Conservation (phyloP, 331 rosid genomes). For the Quercus lobata region DNA sequence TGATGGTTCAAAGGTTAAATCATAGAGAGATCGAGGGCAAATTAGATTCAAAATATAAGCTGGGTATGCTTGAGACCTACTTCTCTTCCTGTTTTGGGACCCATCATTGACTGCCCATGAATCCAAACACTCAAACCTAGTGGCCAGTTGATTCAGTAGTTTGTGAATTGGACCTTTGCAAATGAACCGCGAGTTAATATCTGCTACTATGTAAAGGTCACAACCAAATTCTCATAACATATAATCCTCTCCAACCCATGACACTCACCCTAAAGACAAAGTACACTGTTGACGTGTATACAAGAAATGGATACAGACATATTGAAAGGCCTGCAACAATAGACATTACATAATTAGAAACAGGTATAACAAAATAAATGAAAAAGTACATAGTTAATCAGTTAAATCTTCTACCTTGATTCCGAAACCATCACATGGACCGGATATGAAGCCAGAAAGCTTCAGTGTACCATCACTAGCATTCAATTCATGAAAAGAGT, state of each 20-base stretch:
- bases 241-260: conserved; percentile 24
- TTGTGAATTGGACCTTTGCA: conserved; percentile 92
- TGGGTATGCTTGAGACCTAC: conserved; percentile 52
- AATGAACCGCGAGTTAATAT: conserved; percentile 75
- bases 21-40: conserved; percentile 78
- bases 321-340: conserved; percentile 79
- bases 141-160: conserved; percentile 73
- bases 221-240: conserved; percentile 14
- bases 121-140: conserved; percentile 46
- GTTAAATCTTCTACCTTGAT: conserved; percentile 53
- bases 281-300: conserved; percentile 27
- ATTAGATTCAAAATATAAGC: conserved; percentile 75
- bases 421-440: conserved; percentile 48
- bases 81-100: conserved; percentile 62
- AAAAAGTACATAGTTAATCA: conserved; percentile 16
- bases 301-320: conserved; percentile 80
- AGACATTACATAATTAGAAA: conserved; percentile 6
- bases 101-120: conserved; percentile 27
- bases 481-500: conserved; percentile 52
- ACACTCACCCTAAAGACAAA: conserved; percentile 21
- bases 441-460: conserved; percentile 76
- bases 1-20: conserved; percentile 76
- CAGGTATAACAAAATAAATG: background rate
- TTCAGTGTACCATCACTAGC: conserved; percentile 47
- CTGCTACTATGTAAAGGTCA: conserved; percentile 62